phyloP scores from a whole-genome alignment of 768 basidiomycete genomes.

The Auricularia sp. region DNA sequence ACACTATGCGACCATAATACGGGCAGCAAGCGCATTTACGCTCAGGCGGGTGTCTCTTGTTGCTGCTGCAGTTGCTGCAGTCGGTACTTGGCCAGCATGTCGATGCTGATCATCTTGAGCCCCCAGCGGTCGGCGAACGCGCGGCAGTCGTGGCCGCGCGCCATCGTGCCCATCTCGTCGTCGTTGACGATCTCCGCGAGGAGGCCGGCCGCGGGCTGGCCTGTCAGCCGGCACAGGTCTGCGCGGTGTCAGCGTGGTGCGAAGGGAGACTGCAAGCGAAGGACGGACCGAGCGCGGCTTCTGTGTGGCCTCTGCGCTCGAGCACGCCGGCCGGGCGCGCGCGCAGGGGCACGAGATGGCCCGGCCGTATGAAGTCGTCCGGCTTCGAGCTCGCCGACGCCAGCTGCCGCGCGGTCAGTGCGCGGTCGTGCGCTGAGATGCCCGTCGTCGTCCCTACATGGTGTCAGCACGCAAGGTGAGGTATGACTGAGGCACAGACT shows the following conservation, averaged over 20 bases:
- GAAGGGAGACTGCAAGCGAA: background rate
- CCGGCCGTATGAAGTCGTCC: constrained; percentile 80
- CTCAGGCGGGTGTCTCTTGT: background rate
- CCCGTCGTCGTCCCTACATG: constrained; percentile 80
- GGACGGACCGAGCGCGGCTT: constrained; percentile 56
- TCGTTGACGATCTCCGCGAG: constrained; percentile 96
- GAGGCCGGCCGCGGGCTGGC: constrained; percentile 61
- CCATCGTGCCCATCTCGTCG: constrained; percentile 81
- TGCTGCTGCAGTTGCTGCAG: background rate
- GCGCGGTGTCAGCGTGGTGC: background rate
- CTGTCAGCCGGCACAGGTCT: constrained; percentile 77
- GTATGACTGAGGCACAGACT: constrained; percentile 14
- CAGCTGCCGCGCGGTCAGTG: constrained; percentile 75
- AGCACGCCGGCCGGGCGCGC: constrained; percentile 79
- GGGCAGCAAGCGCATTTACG: background rate
- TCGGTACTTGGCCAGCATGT: constrained; percentile 35
- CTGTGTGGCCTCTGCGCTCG: constrained; percentile 87
- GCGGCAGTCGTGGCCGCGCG: constrained; percentile 87
- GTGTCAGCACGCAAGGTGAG: constrained; percentile 1
- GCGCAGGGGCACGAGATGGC: constrained; percentile 90
- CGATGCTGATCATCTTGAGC: constrained; percentile 89
- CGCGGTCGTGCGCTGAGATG: constrained; percentile 93
- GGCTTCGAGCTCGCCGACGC: constrained; percentile 35
- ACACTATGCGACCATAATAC: background rate
- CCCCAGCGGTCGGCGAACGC: constrained; percentile 86